Evolutionary conservation across 352 stramenopile species (phyloP).

Genomic region (Phytophthora cactorum): DNA sequence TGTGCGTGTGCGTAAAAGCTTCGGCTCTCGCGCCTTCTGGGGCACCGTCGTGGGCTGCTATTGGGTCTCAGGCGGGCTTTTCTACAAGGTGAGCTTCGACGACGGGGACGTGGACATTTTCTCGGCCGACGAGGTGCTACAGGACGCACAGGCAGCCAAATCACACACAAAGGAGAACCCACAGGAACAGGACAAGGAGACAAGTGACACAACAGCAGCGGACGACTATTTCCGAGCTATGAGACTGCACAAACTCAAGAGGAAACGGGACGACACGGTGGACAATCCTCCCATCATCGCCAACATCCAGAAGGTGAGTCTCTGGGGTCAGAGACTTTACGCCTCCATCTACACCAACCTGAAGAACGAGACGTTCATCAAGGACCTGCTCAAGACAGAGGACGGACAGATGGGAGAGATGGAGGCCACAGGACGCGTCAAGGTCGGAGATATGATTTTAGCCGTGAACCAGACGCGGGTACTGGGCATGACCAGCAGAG

Average conservation of each 20-base stretch:
- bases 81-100: conserved; percentile 87
- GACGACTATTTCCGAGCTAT: conserved; percentile 39
- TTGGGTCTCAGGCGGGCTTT: conserved; percentile 48
- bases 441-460: conserved; percentile 60
- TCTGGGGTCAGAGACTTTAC: conserved; percentile 74
- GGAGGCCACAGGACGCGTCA: conserved; percentile 58
- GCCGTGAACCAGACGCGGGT: conserved; percentile 47
- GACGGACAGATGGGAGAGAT: conserved; percentile 64
- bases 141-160: conserved; percentile 50
- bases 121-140: conserved; percentile 52
- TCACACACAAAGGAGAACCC: conserved; percentile 36
- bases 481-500: conserved; percentile 41
- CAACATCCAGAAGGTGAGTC: conserved; percentile 37
- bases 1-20: conserved; percentile 72
- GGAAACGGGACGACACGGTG: conserved; percentile 41
- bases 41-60: conserved; percentile 67
- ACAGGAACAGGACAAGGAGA: conserved; percentile 2
- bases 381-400: conserved; percentile 56
- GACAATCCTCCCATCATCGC: background rate
- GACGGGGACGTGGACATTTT: conserved; percentile 85
- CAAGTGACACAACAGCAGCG: background rate
- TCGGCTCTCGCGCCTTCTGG: conserved; percentile 73
- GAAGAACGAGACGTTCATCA: conserved; percentile 53
- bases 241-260: conserved; percentile 44
- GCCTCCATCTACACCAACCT: conserved; percentile 66